Evolutionary conservation across 257 asterid genomes (phyloP), one percentile per base, ranked within the genome.

Genomic region (Anisodus acutangulus): DNA sequence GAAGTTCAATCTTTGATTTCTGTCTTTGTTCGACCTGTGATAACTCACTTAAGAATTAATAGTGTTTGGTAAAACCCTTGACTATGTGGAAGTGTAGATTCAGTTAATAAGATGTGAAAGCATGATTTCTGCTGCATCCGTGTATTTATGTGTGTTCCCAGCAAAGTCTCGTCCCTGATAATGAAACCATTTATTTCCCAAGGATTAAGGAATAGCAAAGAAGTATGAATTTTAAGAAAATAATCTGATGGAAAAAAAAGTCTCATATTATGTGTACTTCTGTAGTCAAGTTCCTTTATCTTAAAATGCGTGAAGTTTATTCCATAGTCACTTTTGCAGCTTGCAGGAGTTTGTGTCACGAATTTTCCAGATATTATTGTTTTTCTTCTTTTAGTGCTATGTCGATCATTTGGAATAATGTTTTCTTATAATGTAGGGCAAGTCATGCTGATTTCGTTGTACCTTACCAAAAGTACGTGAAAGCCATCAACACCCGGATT

Each of bases 371-470:
- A 76, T 49, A 49, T 74, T 6, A 51, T 51, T 51, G 69, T 8
- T 19, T 63, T 63, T 66, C 4, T 70, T 70, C 35, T 31, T 31
- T 22, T 22, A 22, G 6, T 76, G 63, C 81, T 76, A 76, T 4
- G 19, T 26, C 26, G 45, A 76, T 76, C 57, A 1, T 71, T 71
- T 31, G 35, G 35, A 31, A 31, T 31, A 31, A 76, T 22, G 63
- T 76, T 76, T 13, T 31, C 63, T 76, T 76, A 15, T 80, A 54
- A 53, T 79, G 63, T 89, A 96, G 98, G 93, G 97, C 95, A 37
- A 94, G 93, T 78, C 94, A 91, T 72, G 89, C 98, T 64, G 97
- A 90, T 89, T 93, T 97, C 49, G 78, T 97, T 45, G 86, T 97
- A 79, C 97, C 99, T 66, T 91, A 90, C 86, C 92, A 90, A 63